phyloP scores from a whole-genome alignment of 768 basidiomycete species.

The Pleurotus djamor region DNA sequence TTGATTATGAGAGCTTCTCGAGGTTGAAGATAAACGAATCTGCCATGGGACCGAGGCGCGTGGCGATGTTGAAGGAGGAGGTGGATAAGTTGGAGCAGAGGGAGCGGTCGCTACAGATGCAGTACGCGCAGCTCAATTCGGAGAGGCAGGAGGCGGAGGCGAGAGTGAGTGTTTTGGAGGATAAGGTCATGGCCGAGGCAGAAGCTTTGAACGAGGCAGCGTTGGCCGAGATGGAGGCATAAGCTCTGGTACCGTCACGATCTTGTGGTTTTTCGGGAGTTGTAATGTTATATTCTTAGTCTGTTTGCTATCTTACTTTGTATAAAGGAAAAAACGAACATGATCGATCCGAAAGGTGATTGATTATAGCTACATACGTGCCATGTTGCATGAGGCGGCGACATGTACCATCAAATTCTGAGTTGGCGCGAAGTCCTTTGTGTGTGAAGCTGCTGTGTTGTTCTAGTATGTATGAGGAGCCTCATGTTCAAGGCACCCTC shows the following conservation, averaged over 20 bases:
- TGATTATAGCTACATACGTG: background rate
- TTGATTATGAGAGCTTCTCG: conserved; percentile 80
- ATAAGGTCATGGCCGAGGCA: conserved; percentile 83
- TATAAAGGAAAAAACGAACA: background rate
- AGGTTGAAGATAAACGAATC: conserved; percentile 71
- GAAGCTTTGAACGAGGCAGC: conserved; percentile 80
- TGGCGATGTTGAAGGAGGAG: conserved; percentile 82
- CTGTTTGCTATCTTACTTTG: background rate
- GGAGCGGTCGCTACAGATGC: conserved; percentile 76
- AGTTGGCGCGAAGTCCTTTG: background rate
- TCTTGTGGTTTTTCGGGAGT: conserved; percentile 8
- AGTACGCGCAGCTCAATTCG: conserved; percentile 79
- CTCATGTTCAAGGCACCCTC: conserved; percentile 7
- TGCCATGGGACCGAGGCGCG: conserved; percentile 73
- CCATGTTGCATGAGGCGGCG: background rate
- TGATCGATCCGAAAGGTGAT: background rate
- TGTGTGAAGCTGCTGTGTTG: background rate
- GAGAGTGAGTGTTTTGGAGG: conserved; percentile 69
- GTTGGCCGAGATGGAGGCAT: conserved; percentile 58
- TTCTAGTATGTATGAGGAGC: conserved; percentile 5
- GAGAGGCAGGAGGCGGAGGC: conserved; percentile 62
- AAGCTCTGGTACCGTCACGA: conserved; percentile 8
- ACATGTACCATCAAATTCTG: too few relatives aligned
- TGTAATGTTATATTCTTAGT: conserved; percentile 6
- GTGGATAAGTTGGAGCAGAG: conserved; percentile 76